Evolutionary conservation across 2,329 filamentous ascomycete genomes (phyloP), one percentile per base, ranked within the genome.

Genomic region (Onygenales sp.): DNA sequence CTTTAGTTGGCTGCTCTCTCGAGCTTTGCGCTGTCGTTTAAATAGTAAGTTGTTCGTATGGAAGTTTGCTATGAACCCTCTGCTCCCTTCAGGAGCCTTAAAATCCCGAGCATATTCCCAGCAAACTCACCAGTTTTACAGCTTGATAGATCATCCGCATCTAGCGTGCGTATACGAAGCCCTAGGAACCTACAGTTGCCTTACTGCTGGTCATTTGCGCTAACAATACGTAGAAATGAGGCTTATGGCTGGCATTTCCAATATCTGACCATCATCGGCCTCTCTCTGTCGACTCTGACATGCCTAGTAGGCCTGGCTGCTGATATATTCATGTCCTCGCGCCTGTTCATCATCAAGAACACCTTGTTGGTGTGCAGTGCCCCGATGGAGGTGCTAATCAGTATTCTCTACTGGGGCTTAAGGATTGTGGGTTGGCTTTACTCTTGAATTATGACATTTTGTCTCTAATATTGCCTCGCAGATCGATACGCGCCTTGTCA

Each of bases 181-280:
- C 17, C 13, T 3, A 32, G 17, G 21, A 51, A 9, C 14, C 9
- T 8, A 50, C 14, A 39, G 55, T 57, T 52, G n/a, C 52, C 49
- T 21, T 41, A 45, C 33, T 21, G 32, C 32, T 33, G 7, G 13
- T 27, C 21, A 45, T 8, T n/a, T 6, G 21, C 41, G 35, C 27
- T 14, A 38, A 39, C 11, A 9, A 13, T 31, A 7, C n/a, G 9
- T 35, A 58, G 56, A 38, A 56, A 53, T n/a, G 71, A 79, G 11
- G 78, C 79, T 38, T 84, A 81, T 65, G 82, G 82, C 59, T 84
- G 81, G 80, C 81, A 85, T 63, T 76, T 84, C 56, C 81, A 84
- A 68, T 84, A 81, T 62, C 71, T 84, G 21, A 84, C 82, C 55
- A 81, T 83, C 59, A 77, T 85, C 60, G 82, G 81, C 43, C 73